Evolutionary conservation across 2,329 filamentous ascomycete species (phyloP), one percentile per base, ranked within the genome.

Genomic region (Biscogniauxia marginata): DNA sequence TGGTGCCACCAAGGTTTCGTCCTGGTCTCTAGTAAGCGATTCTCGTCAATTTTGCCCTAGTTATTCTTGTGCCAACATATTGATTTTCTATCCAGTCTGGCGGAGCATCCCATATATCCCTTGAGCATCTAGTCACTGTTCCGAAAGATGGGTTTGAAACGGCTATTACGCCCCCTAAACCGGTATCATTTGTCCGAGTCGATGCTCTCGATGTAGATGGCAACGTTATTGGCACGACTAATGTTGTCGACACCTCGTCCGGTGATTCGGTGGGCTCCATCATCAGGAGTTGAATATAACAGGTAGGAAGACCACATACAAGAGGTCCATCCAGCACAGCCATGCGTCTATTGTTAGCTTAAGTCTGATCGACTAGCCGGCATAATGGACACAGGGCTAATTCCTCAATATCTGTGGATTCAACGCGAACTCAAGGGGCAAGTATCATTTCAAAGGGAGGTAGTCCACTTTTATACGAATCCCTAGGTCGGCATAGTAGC

Each of bases 1-100:
- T 47, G 76, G 77, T 0, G 77, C 77, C 7, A 78, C 76, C 0
- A 72, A 77, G 60, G 71, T 74, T 1, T 59, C 24, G 7, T 56
- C 56, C 16, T 74, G 71, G 71, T 49, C 60, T 22, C 46, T 73
- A 48, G 64, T 65, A 56, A 59, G 61, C 58, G 19, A 21, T 49
- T 4, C 7, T 4, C 16, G 19, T n/a, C 6, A 39, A n/a, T 1
- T 25, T 5, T 18, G 5, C 18, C 19, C 13, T 20, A 11, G 20
- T 7, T 16, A n/a, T 21, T n/a, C 20, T 13, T 18, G 13, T 20
- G 20, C 21, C 25, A 19, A 19, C 24, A 18, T 30, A 23, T 34
- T 25, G 30, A 6, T 56, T 30, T 18, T 4, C 8, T 44, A 19
- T 19, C 3, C 16, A 65, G 63, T 50, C 22, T 19, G 64, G 63